These are phyloP conservation scores for Papiliotrema nemorosa DNA, from an alignment of 1,284 basidiomycete genomes.

Conservation along the genomic window DNA sequence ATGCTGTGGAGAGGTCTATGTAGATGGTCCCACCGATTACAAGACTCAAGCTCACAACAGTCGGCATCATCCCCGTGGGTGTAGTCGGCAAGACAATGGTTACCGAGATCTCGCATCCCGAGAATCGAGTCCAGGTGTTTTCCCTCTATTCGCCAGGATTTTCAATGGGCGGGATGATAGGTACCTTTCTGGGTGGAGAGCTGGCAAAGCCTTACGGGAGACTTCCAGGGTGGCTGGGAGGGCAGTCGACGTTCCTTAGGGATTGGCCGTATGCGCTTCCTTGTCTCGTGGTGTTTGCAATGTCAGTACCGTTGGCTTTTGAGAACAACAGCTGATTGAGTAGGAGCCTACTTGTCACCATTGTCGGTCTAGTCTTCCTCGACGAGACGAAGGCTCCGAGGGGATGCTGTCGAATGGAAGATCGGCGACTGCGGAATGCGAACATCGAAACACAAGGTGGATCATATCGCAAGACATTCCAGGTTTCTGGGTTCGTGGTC, in stretches of 20 bases:
- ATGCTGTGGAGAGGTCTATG: slow-evolving; percentile 23
- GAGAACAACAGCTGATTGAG: neutral
- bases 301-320: neutral
- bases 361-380: neutral
- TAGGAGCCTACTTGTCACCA: neutral
- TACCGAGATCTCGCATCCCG: slow-evolving; percentile 20
- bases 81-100: slow-evolving; percentile 18
- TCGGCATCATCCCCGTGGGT: slow-evolving; percentile 20
- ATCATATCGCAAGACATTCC: too few relatives aligned
- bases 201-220: slow-evolving; percentile 24
- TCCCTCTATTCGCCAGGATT: slow-evolving; percentile 23
- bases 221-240: slow-evolving; percentile 23
- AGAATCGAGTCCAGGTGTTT: slow-evolving; percentile 25
- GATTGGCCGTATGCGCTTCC: slow-evolving; percentile 29
- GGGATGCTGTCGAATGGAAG: too few relatives aligned
- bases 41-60: slow-evolving; percentile 7
- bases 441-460: neutral
- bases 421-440: too few relatives aligned
- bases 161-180: slow-evolving; percentile 18
- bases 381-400: neutral
- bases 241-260: slow-evolving; percentile 13
- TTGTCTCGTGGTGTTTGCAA: slow-evolving; percentile 13
- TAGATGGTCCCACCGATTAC: slow-evolving; percentile 9
- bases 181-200: slow-evolving; percentile 25
- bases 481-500: slow-evolving; percentile 17